phyloP scores from a whole-genome alignment of 192 early-diverging fungal genomes.

The Backusella morwellensis region DNA sequence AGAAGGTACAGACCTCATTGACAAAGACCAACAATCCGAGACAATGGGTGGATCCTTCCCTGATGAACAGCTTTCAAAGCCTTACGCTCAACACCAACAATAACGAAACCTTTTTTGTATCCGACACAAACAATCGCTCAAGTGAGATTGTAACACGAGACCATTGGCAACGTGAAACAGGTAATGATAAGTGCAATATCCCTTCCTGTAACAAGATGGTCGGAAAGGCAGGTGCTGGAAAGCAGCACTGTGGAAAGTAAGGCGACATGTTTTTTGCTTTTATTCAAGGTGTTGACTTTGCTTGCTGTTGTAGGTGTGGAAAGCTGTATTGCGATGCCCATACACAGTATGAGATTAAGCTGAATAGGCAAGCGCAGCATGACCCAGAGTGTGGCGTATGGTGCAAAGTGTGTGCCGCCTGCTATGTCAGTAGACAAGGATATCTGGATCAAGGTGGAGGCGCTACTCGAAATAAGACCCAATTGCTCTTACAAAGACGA shows the following conservation, averaged over 20 bases:
- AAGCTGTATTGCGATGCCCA: constrained; percentile 61
- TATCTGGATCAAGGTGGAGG: constrained; percentile 41
- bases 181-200: constrained; percentile 45
- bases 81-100: constrained; percentile 34
- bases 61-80: constrained; percentile 45
- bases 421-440: constrained; percentile 45
- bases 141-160: constrained; percentile 45
- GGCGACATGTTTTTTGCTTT: not conserved
- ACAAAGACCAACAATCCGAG: constrained; percentile 1
- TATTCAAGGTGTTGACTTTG: not conserved
- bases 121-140: constrained; percentile 36
- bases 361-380: constrained; percentile 59
- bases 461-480: constrained; percentile 46
- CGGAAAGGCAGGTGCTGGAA: constrained; percentile 43
- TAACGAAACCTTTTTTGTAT: constrained; percentile 30
- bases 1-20: constrained; percentile 36
- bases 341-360: constrained; percentile 52
- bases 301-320: constrained; percentile 49
- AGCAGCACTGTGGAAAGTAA: constrained; percentile 56
- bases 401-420: constrained; percentile 60
- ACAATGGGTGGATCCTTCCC: constrained; percentile 29
- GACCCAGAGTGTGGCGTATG: constrained; percentile 50
- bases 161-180: constrained; percentile 55
- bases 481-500: constrained; percentile 49
- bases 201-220: constrained; percentile 45